Evolutionary conservation across 108 stramenopile species (phyloP).

Genomic region (Skeletonema marinoi): DNA sequence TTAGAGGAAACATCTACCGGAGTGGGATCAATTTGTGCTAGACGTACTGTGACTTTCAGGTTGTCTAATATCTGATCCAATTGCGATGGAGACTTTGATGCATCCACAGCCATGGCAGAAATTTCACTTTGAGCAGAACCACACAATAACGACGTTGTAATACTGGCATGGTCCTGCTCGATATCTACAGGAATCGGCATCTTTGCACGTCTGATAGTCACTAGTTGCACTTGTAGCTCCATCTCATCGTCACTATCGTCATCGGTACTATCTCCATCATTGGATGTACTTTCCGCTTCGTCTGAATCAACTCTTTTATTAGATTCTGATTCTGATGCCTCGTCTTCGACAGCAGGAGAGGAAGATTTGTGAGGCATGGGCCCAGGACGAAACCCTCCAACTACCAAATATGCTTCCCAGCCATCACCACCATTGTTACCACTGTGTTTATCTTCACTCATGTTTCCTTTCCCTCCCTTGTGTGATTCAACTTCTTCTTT

Average conservation of each 20-base stretch:
- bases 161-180: background rate
- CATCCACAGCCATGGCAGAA: slow-evolving; percentile 4
- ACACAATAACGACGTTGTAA: background rate
- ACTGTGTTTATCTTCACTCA: background rate
- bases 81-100: background rate
- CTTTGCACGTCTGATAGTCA: slow-evolving; percentile 14
- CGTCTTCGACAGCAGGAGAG: too few species aligned
- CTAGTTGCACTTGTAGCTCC: slow-evolving; percentile 21
- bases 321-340: too few species aligned
- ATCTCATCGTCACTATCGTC: slow-evolving; percentile 23
- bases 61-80: background rate
- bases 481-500: background rate
- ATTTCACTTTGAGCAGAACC: background rate
- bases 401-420: slow-evolving; percentile 38
- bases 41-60: slow-evolving; percentile 30
- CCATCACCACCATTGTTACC: slow-evolving; percentile 1
- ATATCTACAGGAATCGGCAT: background rate
- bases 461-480: background rate
- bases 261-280: slow-evolving; percentile 11
- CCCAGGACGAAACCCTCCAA: slow-evolving; percentile 41
- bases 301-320: too few species aligned
- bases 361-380: background rate
- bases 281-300: too few species aligned
- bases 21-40: slow-evolving; percentile 49
- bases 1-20: slow-evolving; percentile 65